Percentiles rank a stretch among this genome's conserved stretches.
These are phyloP conservation scores for Gigaspora rosea DNA, from an alignment of 192 early-diverging fungal species.

Conservation along the genomic window DNA sequence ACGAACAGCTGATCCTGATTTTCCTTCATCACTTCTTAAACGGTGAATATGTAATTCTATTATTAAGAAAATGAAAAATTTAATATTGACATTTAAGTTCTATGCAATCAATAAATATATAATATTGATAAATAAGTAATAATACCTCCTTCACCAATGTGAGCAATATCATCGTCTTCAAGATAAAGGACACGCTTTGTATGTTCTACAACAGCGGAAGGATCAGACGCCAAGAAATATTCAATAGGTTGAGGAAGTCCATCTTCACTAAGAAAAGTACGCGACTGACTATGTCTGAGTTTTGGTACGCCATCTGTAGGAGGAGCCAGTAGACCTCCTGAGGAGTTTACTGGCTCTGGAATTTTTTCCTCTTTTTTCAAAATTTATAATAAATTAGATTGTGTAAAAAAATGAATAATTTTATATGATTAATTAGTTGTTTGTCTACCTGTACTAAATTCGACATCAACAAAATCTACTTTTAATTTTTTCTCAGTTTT, in stretches of 20 bases:
- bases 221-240: constrained; percentile 97
- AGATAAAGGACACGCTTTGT: constrained; percentile 97
- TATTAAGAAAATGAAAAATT: neutral
- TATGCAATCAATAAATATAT: too few species aligned
- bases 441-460: constrained; percentile 60
- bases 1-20: constrained; percentile 87
- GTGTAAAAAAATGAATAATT: neutral
- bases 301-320: constrained; percentile 52
- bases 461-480: constrained; percentile 99
- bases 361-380: constrained; percentile 42
- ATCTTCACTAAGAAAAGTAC: constrained; percentile 92
- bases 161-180: constrained; percentile 98
- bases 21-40: constrained; percentile 91
- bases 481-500: constrained; percentile 96
- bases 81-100: neutral
- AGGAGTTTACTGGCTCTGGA: constrained; percentile 35
- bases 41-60: constrained; percentile 97
- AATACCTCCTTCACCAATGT: constrained; percentile 80
- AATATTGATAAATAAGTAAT: neutral
- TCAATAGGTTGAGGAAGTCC: constrained; percentile 95
- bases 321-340: constrained; percentile 44
- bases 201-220: constrained; percentile 97
- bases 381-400: neutral
- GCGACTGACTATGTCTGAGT: constrained; percentile 85
- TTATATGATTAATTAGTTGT: neutral